Base-by-base conservation (phyloP, 1,139 yeast genomes). In the Blastobotrys serpentis region DNA sequence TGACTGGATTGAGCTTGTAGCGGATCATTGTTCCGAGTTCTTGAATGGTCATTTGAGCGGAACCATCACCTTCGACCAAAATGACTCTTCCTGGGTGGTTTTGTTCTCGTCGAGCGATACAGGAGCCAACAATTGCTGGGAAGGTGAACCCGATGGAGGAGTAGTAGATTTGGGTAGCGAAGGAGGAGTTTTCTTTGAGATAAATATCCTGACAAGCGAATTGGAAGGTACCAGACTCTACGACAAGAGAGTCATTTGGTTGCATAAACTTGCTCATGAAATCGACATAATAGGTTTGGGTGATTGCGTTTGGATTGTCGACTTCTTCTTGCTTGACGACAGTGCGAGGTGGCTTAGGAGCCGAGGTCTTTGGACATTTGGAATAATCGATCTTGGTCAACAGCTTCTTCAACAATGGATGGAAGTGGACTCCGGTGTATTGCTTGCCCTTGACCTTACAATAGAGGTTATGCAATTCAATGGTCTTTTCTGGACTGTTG, bases 71-170 rank as follows among this genome's bases (percentile, higher is more conserved):
- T 70, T 85, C 89, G 22, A 86, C 71, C 7, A 88, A 70, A 14
- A 86, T 68, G 18, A 86, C 75, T 55, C 95, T 76, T 42, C 83
- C 78, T 45, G 56, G 41, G 14, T 47, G 30, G 42, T 57, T 46
- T 32, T 53, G 42, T 61, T 87, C 94, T 49, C 75, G 73, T 58
- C 77, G 72, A 1, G 92, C 95, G 48, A 84, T 66, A 11, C 86
- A 80, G 5, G 81, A 85, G 30, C 96, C 96, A 42, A 88, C 74
- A 1, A 92, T 77, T 2, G 94, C 88, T 1, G 96, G 96, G 22
- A 88, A 71, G 0, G 95, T 89, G 68, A 78, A 85, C 3, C 97
- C 97, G 59, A 88, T 88, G 1, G 95, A 86, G 1, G 90, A 82
- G 63, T 84, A 88, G 61, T 81, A 84, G 48, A 78, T 76, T 63